Evolutionary conservation across 1,284 basidiomycete genomes (phyloP).

Genomic region (Irpex rosettiformis): DNA sequence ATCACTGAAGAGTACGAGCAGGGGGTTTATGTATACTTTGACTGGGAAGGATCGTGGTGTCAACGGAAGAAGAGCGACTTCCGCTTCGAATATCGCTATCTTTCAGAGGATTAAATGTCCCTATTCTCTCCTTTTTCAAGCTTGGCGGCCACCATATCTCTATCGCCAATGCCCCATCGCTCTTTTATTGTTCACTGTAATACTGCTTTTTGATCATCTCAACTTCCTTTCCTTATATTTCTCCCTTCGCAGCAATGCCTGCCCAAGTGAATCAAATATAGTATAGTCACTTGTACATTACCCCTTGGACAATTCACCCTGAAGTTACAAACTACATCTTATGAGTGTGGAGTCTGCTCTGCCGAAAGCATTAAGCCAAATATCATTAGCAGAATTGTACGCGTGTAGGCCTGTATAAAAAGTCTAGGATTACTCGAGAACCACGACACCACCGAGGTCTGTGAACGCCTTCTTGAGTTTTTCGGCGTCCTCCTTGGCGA

Average conservation of each 20-base stretch:
- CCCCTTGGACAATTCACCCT: background rate
- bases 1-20: conserved; percentile 99
- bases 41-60: conserved; percentile 98
- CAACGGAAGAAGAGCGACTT: conserved; percentile 98
- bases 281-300: conserved; percentile 8
- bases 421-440: conserved; percentile 60
- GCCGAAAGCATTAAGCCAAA: conserved; percentile 5
- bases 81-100: conserved; percentile 91
- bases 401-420: conserved; percentile 3
- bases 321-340: background rate
- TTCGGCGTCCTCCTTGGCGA: conserved; percentile 97
- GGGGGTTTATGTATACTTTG: conserved; percentile 96
- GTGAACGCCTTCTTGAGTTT: conserved; percentile 92
- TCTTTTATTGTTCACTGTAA: background rate
- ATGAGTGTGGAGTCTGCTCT: background rate
- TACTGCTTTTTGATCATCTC: background rate
- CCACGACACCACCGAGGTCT: conserved; percentile 85
- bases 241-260: background rate
- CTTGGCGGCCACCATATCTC: background rate
- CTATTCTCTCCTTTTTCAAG: conserved; percentile 3
- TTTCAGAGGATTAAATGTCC: conserved; percentile 73
- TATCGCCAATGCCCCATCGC: background rate
- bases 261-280: conserved; percentile 5
- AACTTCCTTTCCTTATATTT: conserved; percentile 1
- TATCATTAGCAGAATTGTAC: conserved; percentile 17